A percentile compares a stretch with the other conserved stretches of the same genome.
These are phyloP conservation scores for Rosa hybrid DNA, from an alignment of 331 rosid genomes.

Conservation along the genomic window DNA sequence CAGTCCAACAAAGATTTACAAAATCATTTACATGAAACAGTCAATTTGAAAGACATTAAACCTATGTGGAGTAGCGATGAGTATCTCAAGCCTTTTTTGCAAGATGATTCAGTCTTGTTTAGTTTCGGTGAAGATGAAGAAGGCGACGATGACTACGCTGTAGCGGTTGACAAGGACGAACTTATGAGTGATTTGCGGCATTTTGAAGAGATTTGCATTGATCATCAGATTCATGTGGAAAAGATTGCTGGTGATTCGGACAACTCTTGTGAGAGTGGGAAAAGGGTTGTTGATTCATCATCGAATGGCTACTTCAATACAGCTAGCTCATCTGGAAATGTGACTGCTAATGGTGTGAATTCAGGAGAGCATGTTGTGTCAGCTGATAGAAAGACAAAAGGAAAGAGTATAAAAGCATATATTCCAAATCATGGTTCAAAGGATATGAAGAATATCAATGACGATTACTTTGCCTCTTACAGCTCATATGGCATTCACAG, in stretches of 20 bases:
- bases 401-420: slow-evolving; percentile 31
- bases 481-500: slow-evolving; percentile 94
- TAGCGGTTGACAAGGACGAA: slow-evolving; percentile 43
- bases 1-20: slow-evolving; percentile 53
- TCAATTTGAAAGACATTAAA: slow-evolving; percentile 40
- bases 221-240: slow-evolving; percentile 30
- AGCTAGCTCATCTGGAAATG: slow-evolving; percentile 41
- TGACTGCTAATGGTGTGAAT: slow-evolving; percentile 30
- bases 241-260: slow-evolving; percentile 26
- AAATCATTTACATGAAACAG: slow-evolving; percentile 70
- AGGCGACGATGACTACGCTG: slow-evolving; percentile 48
- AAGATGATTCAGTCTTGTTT: slow-evolving; percentile 74
- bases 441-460: slow-evolving; percentile 68
- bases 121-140: slow-evolving; percentile 79
- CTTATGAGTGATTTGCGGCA: slow-evolving; percentile 46
- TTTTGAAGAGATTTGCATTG: slow-evolving; percentile 34
- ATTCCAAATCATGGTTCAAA: slow-evolving; percentile 46
- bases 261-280: slow-evolving; percentile 22
- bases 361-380: slow-evolving; percentile 35
- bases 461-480: slow-evolving; percentile 81
- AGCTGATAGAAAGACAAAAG: slow-evolving; percentile 34
- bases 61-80: slow-evolving; percentile 59
- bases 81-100: slow-evolving; percentile 70
- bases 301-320: slow-evolving; percentile 31
- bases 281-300: slow-evolving; percentile 28